Conservation (phyloP, 2,329 filamentous ascomycete species). For the Stemphylium vesicarium region DNA sequence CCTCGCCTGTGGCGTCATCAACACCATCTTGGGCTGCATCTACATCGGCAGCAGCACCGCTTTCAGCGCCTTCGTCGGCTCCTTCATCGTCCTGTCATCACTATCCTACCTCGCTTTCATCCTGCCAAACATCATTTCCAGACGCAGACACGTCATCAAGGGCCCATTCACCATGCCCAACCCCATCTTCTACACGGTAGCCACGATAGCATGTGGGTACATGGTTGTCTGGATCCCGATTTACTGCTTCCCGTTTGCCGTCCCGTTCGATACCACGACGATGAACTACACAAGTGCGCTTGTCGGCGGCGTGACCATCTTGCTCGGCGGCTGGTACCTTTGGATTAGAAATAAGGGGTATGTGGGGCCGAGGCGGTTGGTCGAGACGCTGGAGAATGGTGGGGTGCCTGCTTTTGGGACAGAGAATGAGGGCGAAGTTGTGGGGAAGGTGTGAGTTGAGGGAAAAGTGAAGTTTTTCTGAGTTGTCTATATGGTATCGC, state of each 20-base stretch:
- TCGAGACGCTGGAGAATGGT: conserved; percentile 24
- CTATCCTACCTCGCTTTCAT: conserved; percentile 69
- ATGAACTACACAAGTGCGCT: conserved; percentile 65
- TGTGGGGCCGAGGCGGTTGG: conserved; percentile 43
- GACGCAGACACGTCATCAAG: conserved; percentile 54
- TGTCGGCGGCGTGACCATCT: conserved; percentile 59
- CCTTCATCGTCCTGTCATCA: conserved; percentile 62
- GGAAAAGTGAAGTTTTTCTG: too few species aligned
- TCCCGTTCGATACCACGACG: conserved; percentile 53
- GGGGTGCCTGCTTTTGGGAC: conserved; percentile 2
- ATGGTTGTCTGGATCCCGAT: conserved; percentile 68
- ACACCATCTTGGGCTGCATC: conserved; percentile 66
- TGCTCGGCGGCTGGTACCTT: conserved; percentile 55
- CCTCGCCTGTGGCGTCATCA: conserved; percentile 56
- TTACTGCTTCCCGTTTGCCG: conserved; percentile 63
- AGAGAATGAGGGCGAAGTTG: neutral
- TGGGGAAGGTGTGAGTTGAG: neutral
- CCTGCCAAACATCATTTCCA: conserved; percentile 54
- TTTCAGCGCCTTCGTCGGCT: conserved; percentile 70
- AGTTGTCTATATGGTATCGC: too few species aligned
- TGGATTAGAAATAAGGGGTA: conserved; percentile 50
- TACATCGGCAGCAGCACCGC: conserved; percentile 71
- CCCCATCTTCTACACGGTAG: conserved; percentile 54
- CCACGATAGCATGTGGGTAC: conserved; percentile 61
- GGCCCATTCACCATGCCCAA: conserved; percentile 64